These are phyloP conservation scores for Stromatinia cepivora DNA, from an alignment of 2,329 filamentous ascomycete species.

Conservation along the genomic window DNA sequence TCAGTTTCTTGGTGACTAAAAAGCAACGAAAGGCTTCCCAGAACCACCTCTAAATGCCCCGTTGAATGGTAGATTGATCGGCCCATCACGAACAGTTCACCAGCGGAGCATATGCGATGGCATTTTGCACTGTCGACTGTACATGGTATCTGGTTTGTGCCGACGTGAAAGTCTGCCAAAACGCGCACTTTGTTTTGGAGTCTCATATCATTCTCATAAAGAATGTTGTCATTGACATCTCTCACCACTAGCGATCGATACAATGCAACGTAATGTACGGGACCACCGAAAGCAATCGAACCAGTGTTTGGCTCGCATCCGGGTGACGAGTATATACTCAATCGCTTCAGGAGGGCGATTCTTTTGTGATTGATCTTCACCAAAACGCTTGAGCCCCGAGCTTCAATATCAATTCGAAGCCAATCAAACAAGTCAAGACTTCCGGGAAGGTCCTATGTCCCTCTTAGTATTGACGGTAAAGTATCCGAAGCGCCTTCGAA, in stretches of 20 bases:
- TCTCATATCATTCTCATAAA: slow-evolving; percentile 13
- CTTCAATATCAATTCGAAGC: slow-evolving; percentile 5
- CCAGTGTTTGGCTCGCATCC: slow-evolving; percentile 3
- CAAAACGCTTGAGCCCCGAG: slow-evolving; percentile 8
- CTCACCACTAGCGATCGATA: slow-evolving; percentile 13
- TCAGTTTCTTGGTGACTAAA: slow-evolving; percentile 5
- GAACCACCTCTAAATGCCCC: slow-evolving; percentile 1
- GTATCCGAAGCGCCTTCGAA: slow-evolving; percentile 12
- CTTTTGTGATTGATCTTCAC: slow-evolving; percentile 1
- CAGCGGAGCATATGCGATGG: slow-evolving; percentile 8
- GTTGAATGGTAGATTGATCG: slow-evolving; percentile 14
- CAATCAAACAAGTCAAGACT: slow-evolving; percentile 10
- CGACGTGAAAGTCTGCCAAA: slow-evolving; percentile 8
- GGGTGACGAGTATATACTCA: neutral
- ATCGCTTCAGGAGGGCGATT: neutral
- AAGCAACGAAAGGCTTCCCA: slow-evolving; percentile 7
- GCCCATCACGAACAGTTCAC: slow-evolving; percentile 6
- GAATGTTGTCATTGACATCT: neutral
- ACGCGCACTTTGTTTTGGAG: neutral
- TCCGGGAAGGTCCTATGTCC: neutral
- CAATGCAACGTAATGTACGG: slow-evolving; percentile 11
- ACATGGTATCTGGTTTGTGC: slow-evolving; percentile 16
- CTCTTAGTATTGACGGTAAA: neutral
- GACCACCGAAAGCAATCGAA: slow-evolving; percentile 6
- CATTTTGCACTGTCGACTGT: slow-evolving; percentile 16